phyloP scores from a whole-genome alignment of 2,329 filamentous ascomycete genomes.

The Cladophialophora yegresii region DNA sequence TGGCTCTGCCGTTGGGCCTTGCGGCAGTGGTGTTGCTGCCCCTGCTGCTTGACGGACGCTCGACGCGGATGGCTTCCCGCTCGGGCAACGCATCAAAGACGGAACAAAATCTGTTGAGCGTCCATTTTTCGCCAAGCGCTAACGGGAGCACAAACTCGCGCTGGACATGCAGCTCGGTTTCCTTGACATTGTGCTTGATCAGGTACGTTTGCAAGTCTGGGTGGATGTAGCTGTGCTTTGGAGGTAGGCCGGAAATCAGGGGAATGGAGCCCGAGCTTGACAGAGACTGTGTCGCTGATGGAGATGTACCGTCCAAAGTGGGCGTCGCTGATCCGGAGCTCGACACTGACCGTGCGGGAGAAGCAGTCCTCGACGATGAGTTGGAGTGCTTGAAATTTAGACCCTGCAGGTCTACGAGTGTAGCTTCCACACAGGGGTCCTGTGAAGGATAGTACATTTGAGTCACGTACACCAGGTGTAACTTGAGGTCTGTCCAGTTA shows the following conservation, averaged over 20 bases:
- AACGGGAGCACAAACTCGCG: slow-evolving; percentile 63
- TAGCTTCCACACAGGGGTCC: not conserved
- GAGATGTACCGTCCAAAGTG: slow-evolving; percentile 14
- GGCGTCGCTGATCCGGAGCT: slow-evolving; percentile 9
- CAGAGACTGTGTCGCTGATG: not conserved
- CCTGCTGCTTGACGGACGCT: not conserved
- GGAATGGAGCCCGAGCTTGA: slow-evolving; percentile 46
- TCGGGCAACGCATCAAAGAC: slow-evolving; percentile 58
- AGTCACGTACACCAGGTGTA: slow-evolving; percentile 40
- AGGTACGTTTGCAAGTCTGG: slow-evolving; percentile 66
- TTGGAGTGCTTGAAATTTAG: slow-evolving; percentile 8
- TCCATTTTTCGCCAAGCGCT: slow-evolving; percentile 62
- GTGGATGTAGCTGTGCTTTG: slow-evolving; percentile 62
- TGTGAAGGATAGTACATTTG: slow-evolving; percentile 37
- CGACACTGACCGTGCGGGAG: slow-evolving; percentile 13
- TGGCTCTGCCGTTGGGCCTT: not conserved
- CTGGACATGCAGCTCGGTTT: slow-evolving; percentile 52
- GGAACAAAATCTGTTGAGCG: slow-evolving; percentile 55
- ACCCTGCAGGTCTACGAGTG: slow-evolving; percentile 11
- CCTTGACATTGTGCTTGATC: slow-evolving; percentile 53
- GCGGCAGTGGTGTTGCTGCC: not conserved
- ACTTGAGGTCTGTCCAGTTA: slow-evolving; percentile 59
- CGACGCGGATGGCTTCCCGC: slow-evolving; percentile 33
- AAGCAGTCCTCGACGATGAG: slow-evolving; percentile 22
- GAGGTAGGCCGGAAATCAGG: slow-evolving; percentile 63